phyloP scores from a whole-genome alignment of 371 early-diverging fungal species.

The Mortierella sp. region DNA sequence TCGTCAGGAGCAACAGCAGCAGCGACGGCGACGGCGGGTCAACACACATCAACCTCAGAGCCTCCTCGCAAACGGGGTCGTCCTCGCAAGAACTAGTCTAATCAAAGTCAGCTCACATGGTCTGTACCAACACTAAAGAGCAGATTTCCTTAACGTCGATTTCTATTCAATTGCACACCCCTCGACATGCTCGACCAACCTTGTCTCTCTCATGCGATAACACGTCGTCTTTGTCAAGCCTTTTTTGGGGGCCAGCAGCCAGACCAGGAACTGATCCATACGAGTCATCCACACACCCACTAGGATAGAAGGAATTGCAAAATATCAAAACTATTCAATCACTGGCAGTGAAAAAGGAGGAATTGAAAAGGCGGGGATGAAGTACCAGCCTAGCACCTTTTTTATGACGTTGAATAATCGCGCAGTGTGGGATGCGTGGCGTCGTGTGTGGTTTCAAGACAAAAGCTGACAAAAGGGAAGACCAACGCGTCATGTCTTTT shows the following conservation, averaged over 20 bases:
- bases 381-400: background rate
- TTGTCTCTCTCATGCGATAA: background rate
- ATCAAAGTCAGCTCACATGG: background rate
- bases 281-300: background rate
- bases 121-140: too few species aligned
- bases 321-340: too few species aligned
- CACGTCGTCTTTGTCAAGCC: background rate
- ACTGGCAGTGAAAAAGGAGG: too few species aligned
- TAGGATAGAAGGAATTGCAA: too few species aligned
- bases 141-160: too few species aligned
- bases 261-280: background rate
- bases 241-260: background rate
- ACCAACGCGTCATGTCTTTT: too few species aligned
- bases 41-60: background rate
- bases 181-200: background rate
- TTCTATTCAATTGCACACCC: too few species aligned
- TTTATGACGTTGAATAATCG: background rate
- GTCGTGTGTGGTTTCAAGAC: too few species aligned
- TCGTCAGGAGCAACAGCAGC: background rate
- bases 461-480: background rate
- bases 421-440: too few species aligned
- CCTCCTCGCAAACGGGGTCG: background rate
- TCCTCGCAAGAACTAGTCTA: background rate
- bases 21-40: background rate
- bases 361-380: too few species aligned